A percentile compares a stretch with the other conserved stretches of the same genome.
These are phyloP conservation scores for Stevia rebaudiana DNA, from an alignment of 140 eudicot species.

Conservation along the genomic window DNA sequence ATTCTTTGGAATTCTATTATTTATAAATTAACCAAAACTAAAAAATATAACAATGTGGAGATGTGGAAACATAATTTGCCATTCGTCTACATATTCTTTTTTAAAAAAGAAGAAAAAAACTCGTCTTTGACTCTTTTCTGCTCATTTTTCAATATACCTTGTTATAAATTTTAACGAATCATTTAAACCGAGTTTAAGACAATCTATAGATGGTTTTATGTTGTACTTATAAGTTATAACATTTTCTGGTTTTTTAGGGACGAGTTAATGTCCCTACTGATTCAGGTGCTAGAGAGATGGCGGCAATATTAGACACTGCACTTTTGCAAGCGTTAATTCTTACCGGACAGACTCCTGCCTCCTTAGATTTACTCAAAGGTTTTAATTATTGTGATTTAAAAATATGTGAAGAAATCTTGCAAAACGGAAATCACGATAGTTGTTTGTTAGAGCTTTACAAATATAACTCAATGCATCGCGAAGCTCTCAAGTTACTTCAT, in stretches of 20 bases:
- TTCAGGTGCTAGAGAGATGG: conserved; percentile 88
- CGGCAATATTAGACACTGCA: conserved; percentile 83
- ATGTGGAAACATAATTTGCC: not conserved
- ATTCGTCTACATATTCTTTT: not conserved
- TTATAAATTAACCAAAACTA: not conserved
- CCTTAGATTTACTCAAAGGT: conserved; percentile 69
- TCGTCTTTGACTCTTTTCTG: not conserved
- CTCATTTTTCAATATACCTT: not conserved
- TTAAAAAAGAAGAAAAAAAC: not conserved
- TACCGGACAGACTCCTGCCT: conserved; percentile 74
- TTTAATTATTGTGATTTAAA: conserved; percentile 80
- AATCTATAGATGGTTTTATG: not conserved
- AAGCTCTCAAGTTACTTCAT: conserved; percentile 82
- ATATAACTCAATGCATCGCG: conserved; percentile 84
- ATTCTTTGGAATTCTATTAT: not conserved
- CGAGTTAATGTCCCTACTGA: conserved; percentile 44
- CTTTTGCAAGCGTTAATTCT: conserved; percentile 81
- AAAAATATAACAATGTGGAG: not conserved
- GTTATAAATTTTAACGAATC: not conserved
- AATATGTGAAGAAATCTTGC: conserved; percentile 78
- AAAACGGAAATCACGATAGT: conserved; percentile 52
- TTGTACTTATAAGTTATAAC: conserved; percentile 5
- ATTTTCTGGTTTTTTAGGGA: conserved; percentile 54
- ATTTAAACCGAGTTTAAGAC: not conserved
- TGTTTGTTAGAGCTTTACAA: conserved; percentile 78